Percentiles rank a stretch among this genome's conserved stretches.
Conservation (phyloP, 164 flowering plant species). For the Berberis thunbergii region DNA sequence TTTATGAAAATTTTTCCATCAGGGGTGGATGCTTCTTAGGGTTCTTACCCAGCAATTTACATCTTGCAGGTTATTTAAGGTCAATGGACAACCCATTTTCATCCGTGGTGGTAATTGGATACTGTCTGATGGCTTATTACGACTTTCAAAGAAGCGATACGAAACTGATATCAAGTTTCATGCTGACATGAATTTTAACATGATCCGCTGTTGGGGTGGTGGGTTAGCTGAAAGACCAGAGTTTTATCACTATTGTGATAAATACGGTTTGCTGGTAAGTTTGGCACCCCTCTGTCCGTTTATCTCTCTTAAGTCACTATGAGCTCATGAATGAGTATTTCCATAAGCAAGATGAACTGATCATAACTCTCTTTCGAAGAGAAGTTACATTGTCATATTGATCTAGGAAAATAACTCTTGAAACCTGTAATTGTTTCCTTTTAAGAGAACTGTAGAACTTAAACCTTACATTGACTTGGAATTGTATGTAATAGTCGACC, state of each 20-base stretch:
- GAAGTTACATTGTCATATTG: too few species aligned
- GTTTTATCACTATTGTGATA: slow-evolving; percentile 91
- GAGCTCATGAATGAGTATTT: too few species aligned
- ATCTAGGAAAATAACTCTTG: too few species aligned
- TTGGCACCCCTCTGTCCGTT: neutral
- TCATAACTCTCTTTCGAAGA: neutral
- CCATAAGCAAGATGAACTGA: too few species aligned
- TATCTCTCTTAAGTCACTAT: neutral
- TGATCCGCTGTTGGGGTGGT: slow-evolving; percentile 99
- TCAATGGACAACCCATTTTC: slow-evolving; percentile 85
- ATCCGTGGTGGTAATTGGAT: slow-evolving; percentile 99
- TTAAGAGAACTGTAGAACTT: too few species aligned
- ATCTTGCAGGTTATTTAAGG: slow-evolving; percentile 74
- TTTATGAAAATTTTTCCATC: neutral
- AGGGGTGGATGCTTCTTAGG: neutral
- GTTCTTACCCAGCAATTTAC: neutral
- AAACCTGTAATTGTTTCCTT: neutral
- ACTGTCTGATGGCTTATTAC: slow-evolving; percentile 83
- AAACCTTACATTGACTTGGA: too few species aligned
- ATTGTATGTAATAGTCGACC: too few species aligned
- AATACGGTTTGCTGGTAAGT: slow-evolving; percentile 88
- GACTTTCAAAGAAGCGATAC: slow-evolving; percentile 78
- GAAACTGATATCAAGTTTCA: slow-evolving; percentile 90
- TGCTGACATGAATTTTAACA: slow-evolving; percentile 95
- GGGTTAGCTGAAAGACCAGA: slow-evolving; percentile 97